These are phyloP conservation scores for Amorphotheca resinae DNA, from an alignment of 495 filamentous ascomycete species.

Conservation along the genomic window DNA sequence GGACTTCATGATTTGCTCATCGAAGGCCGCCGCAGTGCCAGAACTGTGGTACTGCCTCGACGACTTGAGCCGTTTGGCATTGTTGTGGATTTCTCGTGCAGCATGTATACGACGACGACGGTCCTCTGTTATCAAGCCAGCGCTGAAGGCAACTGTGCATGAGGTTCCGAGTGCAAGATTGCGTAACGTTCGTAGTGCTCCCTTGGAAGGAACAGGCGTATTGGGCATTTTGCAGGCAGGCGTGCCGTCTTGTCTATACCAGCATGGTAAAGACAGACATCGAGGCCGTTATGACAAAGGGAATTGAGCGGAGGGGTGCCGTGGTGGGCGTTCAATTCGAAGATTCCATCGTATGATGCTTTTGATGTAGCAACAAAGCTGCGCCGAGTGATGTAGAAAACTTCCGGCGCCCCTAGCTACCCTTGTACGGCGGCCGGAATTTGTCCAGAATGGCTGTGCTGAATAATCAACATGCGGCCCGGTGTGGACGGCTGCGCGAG, in stretches of 20 bases:
- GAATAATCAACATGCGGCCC: too few relatives aligned
- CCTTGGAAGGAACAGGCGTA: conserved; percentile 39
- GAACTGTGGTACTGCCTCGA: conserved; percentile 28
- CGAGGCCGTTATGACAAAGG: not conserved
- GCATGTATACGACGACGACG: conserved; percentile 37
- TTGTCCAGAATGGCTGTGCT: too few relatives aligned
- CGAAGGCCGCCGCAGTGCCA: conserved; percentile 32
- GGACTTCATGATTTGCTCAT: conserved; percentile 10
- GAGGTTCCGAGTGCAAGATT: conserved; percentile 36
- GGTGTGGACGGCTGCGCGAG: too few relatives aligned
- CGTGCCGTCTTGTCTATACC: conserved; percentile 4
- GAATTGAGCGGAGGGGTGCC: not conserved
- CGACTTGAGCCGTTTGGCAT: conserved; percentile 32
- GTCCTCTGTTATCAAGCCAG: conserved; percentile 35
- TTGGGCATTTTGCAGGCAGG: conserved; percentile 10
- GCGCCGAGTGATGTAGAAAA: too few relatives aligned
- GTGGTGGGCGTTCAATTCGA: too few relatives aligned
- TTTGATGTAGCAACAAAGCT: too few relatives aligned
- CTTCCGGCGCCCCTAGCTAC: too few relatives aligned
- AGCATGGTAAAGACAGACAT: not conserved
- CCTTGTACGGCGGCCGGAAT: too few relatives aligned
- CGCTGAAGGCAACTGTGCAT: conserved; percentile 34
- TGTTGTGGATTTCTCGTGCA: conserved; percentile 30
- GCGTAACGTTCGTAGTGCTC: conserved; percentile 38
- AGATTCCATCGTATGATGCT: too few relatives aligned